Evolutionary conservation across 2,329 filamentous ascomycete genomes (phyloP).

Genomic region (Ilyonectria mors-panacis): DNA sequence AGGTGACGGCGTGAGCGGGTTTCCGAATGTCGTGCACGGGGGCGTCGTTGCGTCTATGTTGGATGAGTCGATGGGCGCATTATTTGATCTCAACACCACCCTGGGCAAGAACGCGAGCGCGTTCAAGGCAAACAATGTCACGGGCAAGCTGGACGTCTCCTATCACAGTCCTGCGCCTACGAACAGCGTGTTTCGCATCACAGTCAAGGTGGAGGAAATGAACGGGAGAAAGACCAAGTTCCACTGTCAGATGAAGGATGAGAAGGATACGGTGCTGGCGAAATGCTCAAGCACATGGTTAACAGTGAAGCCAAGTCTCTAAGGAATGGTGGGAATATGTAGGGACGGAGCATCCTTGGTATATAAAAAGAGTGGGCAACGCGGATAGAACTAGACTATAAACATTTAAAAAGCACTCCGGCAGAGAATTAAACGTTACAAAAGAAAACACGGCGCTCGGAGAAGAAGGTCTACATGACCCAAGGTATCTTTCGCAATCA

Average conservation of each 20-base stretch:
- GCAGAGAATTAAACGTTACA: constrained; percentile 1
- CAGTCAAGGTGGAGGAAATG: constrained; percentile 50
- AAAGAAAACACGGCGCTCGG: constrained; percentile 14
- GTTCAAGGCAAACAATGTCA: constrained; percentile 51
- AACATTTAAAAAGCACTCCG: constrained; percentile 13
- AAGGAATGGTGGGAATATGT: constrained; percentile 1
- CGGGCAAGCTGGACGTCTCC: constrained; percentile 53
- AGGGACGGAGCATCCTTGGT: background rate
- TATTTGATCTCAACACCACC: constrained; percentile 55
- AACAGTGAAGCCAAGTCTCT: constrained; percentile 50
- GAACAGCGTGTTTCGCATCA: constrained; percentile 50
- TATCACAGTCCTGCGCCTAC: constrained; percentile 53
- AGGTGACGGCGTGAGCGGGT: constrained; percentile 53
- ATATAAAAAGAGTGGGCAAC: background rate
- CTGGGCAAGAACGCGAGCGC: constrained; percentile 50
- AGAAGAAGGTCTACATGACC: constrained; percentile 21
- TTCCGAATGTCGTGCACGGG: constrained; percentile 53
- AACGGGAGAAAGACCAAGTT: constrained; percentile 54
- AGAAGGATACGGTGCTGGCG: constrained; percentile 49
- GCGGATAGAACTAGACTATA: constrained; percentile 22
- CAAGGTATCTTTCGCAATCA: constrained; percentile 40
- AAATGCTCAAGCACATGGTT: constrained; percentile 53
- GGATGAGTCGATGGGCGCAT: constrained; percentile 55
- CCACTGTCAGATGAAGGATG: constrained; percentile 49
- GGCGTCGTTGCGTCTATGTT: constrained; percentile 54